Evolutionary conservation across 106 monocot species (phyloP).

Genomic region (Apostasia ramifera): DNA sequence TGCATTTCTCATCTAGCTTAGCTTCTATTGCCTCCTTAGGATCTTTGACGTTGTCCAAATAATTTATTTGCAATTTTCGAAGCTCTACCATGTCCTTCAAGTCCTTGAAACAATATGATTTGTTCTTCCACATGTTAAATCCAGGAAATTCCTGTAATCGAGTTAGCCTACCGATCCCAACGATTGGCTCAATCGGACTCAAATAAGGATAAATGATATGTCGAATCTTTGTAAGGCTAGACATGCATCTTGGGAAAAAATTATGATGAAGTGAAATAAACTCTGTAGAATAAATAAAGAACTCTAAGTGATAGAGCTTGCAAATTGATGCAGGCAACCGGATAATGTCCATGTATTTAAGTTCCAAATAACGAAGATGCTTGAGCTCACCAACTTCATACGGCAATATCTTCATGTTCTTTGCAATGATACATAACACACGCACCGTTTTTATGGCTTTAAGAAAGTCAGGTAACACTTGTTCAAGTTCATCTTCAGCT

Average conservation of each 20-base stretch:
- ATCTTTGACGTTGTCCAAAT: constrained; percentile 10
- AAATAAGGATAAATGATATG: background rate
- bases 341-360: background rate
- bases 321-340: constrained; percentile 6
- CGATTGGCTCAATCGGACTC: background rate
- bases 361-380: constrained; percentile 21
- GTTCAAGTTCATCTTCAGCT: background rate
- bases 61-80: background rate
- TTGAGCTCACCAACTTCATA: constrained; percentile 9
- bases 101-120: constrained; percentile 3
- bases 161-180: constrained; percentile 11
- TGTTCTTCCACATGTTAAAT: background rate
- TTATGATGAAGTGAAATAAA: background rate
- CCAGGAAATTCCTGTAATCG: background rate
- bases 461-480: background rate
- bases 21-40: constrained; percentile 11
- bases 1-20: constrained; percentile 7
- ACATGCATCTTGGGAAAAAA: constrained; percentile 3
- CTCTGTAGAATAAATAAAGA: background rate
- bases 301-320: background rate
- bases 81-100: constrained; percentile 12
- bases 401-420: background rate
- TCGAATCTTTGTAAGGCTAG: constrained; percentile 7
- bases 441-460: background rate
- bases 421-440: background rate